Evolutionary conservation across 495 filamentous ascomycete species (phyloP).

Genomic region (Podospora pseudoanserina): DNA sequence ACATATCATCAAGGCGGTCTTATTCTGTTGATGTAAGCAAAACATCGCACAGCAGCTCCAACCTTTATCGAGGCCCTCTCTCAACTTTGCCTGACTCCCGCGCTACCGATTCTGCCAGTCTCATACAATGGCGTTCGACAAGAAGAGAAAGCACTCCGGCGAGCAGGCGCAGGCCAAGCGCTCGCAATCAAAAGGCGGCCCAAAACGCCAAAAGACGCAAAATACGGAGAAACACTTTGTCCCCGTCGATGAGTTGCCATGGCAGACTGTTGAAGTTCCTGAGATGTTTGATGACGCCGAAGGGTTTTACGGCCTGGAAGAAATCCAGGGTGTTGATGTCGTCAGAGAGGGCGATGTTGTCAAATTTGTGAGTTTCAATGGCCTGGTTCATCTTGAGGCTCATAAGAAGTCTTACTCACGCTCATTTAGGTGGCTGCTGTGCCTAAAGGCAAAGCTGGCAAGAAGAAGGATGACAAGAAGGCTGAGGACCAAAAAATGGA

Average conservation of each 20-base stretch:
- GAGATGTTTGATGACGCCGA: conserved; percentile 88
- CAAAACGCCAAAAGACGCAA: conserved; percentile 50
- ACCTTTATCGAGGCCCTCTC: neutral
- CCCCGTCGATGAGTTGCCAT: conserved; percentile 65
- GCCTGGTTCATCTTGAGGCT: neutral
- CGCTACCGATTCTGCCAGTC: neutral
- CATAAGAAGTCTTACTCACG: neutral
- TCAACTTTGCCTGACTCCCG: neutral
- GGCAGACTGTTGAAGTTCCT: conserved; percentile 78
- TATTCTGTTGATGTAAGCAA: neutral
- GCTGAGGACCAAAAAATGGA: neutral
- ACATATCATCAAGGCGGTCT: neutral
- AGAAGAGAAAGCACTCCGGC: conserved; percentile 8
- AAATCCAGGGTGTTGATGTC: conserved; percentile 85
- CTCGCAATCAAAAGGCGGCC: neutral
- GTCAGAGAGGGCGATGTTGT: conserved; percentile 54
- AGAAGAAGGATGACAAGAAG: conserved; percentile 14
- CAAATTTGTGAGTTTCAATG: conserved; percentile 45
- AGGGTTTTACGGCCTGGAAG: conserved; percentile 90
- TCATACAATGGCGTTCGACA: conserved; percentile 11
- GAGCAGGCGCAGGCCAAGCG: neutral
- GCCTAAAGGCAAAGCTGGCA: neutral
- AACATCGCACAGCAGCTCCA: neutral
- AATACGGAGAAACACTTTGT: conserved; percentile 30
- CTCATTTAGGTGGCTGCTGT: conserved; percentile 24